Evolutionary conservation across 1,139 yeast species (phyloP).

Genomic region (Yamadazyma dendronema): DNA sequence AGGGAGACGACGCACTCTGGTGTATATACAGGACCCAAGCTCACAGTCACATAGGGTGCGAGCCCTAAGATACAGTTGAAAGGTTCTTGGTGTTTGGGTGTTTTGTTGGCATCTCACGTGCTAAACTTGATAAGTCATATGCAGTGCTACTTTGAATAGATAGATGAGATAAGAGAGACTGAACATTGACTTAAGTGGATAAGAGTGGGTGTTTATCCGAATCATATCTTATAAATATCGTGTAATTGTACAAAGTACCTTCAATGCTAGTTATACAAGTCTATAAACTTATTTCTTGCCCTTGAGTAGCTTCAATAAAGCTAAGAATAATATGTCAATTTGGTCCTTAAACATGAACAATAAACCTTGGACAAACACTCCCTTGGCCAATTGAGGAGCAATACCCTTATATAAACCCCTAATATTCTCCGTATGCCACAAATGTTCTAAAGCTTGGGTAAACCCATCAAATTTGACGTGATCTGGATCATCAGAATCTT

Average conservation of each 20-base stretch:
- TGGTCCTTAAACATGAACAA: slow-evolving; percentile 82
- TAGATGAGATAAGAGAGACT: too few species aligned
- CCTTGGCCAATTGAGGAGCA: slow-evolving; percentile 78
- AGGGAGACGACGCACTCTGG: slow-evolving; percentile 1
- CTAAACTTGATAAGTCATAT: too few species aligned
- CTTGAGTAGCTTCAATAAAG: slow-evolving; percentile 36
- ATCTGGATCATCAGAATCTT: slow-evolving; percentile 29
- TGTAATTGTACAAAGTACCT: neutral
- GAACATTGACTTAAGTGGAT: too few species aligned
- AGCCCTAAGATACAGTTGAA: slow-evolving; percentile 1
- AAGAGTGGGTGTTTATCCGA: too few species aligned
- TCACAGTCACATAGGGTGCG: slow-evolving; percentile 3
- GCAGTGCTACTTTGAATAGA: too few species aligned
- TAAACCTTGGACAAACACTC: slow-evolving; percentile 82
- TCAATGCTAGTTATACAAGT: too few species aligned
- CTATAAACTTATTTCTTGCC: too few species aligned
- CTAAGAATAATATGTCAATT: slow-evolving; percentile 45
- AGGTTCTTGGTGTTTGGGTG: too few species aligned
- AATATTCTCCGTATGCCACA: slow-evolving; percentile 43
- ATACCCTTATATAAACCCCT: slow-evolving; percentile 67
- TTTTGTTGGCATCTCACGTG: too few species aligned
- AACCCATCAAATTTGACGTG: slow-evolving; percentile 40
- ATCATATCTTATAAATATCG: too few species aligned
- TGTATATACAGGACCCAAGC: neutral
- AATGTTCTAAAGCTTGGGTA: slow-evolving; percentile 43